These are phyloP conservation scores for Ustilago crameri DNA, from an alignment of 1,284 basidiomycete genomes.

Conservation along the genomic window DNA sequence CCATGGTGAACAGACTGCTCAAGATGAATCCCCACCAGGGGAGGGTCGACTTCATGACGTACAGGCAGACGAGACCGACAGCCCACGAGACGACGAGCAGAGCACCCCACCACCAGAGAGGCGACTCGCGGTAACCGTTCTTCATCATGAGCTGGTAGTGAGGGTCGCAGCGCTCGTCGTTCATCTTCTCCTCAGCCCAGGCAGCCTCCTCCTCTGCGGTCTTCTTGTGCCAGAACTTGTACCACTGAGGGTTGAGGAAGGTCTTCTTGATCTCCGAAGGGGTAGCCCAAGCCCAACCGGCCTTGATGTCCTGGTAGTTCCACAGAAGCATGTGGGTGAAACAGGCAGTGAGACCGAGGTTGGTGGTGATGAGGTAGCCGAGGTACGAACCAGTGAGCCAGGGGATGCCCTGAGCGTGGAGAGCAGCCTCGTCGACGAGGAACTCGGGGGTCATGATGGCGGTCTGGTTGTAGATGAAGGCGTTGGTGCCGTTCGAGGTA, in stretches of 20 bases:
- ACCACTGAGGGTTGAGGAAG: slow-evolving; percentile 22
- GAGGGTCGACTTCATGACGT: slow-evolving; percentile 36
- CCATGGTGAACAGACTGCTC: slow-evolving; percentile 21
- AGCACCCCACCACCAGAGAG: slow-evolving; percentile 34
- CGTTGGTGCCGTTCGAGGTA: slow-evolving; percentile 33
- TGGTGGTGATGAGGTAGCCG: slow-evolving; percentile 32
- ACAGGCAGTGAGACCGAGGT: slow-evolving; percentile 37
- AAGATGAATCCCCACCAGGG: slow-evolving; percentile 38
- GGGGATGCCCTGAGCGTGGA: slow-evolving; percentile 26
- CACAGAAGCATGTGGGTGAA: slow-evolving; percentile 44
- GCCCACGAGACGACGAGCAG: slow-evolving; percentile 21
- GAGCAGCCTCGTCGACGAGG: slow-evolving; percentile 20
- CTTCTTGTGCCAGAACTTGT: slow-evolving; percentile 24
- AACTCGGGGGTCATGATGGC: slow-evolving; percentile 37
- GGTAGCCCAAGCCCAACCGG: slow-evolving; percentile 32
- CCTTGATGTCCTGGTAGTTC: slow-evolving; percentile 41
- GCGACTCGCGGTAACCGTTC: slow-evolving; percentile 34
- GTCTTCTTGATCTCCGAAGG: slow-evolving; percentile 20
- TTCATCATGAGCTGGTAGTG: slow-evolving; percentile 37
- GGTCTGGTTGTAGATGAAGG: slow-evolving; percentile 39
- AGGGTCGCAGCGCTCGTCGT: slow-evolving; percentile 25
- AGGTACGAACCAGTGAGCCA: slow-evolving; percentile 34
- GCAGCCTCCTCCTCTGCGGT: slow-evolving; percentile 25
- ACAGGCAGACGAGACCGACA: slow-evolving; percentile 24
- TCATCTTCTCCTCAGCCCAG: slow-evolving; percentile 9